Evolutionary conservation across 2,329 filamentous ascomycete genomes (phyloP).

Genomic region (Pseudopyrenochaeta lycopersici): DNA sequence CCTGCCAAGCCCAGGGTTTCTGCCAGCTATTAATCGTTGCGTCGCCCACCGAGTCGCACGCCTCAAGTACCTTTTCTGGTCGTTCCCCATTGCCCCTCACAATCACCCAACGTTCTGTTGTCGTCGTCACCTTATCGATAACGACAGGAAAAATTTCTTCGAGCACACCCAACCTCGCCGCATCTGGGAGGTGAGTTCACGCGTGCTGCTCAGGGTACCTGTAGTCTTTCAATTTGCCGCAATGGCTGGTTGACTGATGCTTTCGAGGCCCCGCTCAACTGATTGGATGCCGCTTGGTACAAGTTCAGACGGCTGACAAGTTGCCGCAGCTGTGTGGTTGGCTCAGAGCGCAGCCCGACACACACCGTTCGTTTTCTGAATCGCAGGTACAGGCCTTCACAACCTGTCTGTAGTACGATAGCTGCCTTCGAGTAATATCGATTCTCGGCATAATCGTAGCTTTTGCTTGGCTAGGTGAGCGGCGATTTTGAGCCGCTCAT

Average conservation of each 20-base stretch:
- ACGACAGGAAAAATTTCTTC: conserved; percentile 23
- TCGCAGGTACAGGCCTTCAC: conserved; percentile 26
- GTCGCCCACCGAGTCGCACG: conserved; percentile 15
- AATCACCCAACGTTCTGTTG: not conserved
- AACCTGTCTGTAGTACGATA: conserved; percentile 27
- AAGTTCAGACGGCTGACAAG: conserved; percentile 37
- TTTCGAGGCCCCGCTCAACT: conserved; percentile 16
- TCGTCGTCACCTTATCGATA: conserved; percentile 35
- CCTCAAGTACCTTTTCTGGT: conserved; percentile 24
- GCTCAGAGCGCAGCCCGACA: conserved; percentile 28
- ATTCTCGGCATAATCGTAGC: conserved; percentile 26
- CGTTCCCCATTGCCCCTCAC: conserved; percentile 6
- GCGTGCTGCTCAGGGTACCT: not conserved
- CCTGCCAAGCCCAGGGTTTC: conserved; percentile 38
- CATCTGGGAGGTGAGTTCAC: conserved; percentile 28
- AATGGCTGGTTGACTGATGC: conserved; percentile 24
- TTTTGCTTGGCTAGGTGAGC: conserved; percentile 33
- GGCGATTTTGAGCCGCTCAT: conserved; percentile 38
- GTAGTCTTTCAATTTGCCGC: conserved; percentile 15
- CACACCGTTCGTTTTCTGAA: conserved; percentile 30
- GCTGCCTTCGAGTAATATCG: conserved; percentile 23
- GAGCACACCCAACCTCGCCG: conserved; percentile 30
- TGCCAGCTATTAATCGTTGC: conserved; percentile 38
- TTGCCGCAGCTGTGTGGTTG: conserved; percentile 39
- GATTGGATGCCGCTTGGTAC: conserved; percentile 30